A percentile compares a stretch with the other conserved stretches of the same genome.
Conservation (phyloP, 306 rosid genomes). For the Carpinus viminea region DNA sequence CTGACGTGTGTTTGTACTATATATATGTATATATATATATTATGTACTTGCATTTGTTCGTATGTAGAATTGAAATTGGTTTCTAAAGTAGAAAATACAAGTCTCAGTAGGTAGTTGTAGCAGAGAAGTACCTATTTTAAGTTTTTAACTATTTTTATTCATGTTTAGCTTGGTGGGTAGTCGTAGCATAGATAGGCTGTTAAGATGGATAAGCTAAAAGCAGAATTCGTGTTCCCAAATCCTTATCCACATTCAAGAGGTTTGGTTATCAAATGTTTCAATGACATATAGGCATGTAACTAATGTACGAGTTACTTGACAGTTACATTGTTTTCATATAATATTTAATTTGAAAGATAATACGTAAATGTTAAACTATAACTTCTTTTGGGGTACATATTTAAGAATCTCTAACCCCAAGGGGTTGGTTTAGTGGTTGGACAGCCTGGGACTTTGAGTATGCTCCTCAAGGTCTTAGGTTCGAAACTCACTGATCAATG, state of each 20-base stretch:
- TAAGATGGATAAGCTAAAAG: not conserved
- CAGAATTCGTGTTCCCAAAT: not conserved
- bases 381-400: not conserved
- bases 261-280: not conserved
- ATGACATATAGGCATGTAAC: not conserved
- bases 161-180: conserved; percentile 1
- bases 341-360: not conserved
- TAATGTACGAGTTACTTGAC: not conserved
- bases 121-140: not conserved
- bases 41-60: not conserved
- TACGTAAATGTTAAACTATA: not conserved
- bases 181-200: not conserved
- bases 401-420: not conserved
- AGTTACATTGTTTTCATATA: not conserved
- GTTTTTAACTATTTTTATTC: not conserved
- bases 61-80: not conserved
- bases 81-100: not conserved
- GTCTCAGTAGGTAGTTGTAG: not conserved
- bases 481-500: no score
- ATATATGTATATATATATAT: not conserved
- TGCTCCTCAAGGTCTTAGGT: no score
- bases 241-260: not conserved
- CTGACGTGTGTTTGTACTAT: not conserved
- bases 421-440: no score
- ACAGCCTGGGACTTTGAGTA: no score